Evolutionary conservation across 2,329 filamentous ascomycete species (phyloP), one percentile per base, ranked within the genome.

Genomic region (Colletotrichum agaves): DNA sequence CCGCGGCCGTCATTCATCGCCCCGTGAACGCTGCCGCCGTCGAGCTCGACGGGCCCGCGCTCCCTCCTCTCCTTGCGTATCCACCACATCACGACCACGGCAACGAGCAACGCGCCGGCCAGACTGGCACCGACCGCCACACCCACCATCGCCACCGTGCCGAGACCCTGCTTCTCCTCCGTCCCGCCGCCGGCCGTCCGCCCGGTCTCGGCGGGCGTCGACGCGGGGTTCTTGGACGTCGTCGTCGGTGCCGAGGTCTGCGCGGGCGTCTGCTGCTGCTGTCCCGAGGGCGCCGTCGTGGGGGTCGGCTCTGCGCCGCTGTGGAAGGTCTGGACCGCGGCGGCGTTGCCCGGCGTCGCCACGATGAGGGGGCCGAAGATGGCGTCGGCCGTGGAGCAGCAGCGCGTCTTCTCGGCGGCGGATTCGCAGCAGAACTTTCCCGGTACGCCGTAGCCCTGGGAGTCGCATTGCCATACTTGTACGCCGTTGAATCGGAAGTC

Each of bases 371-470:
- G 64, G 8, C 64, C 64, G 31, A 67, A 67, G 61, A 67, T 1
- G 53, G 64, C 64, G 0, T 53, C 37, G 1, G 64, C 61, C 53
- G 64, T 67, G 53, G 43, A 47, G 46, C 64, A 67, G 53, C 64
- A 67, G 21, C 64, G 61, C 60, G 64, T 57, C 64, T 64, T 67
- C 39, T 67, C 64, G 12, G 61, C 61, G 44, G 61, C 61, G 15
- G 64, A 67, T 17, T 67, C 64, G 61, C 64, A 67, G 61, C 64
- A 67, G 46, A 67, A 67, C 53, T 64, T 67, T 43, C 64, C 64
- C 31, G 64, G 64, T 15, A 39, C 39, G 27, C 43, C 64, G 53
- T 55, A 67, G 0, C 64, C 64, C 3, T 64, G 46, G 17, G 43
- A 33, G 15, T 67, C 64, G 53, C 64, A 67, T 23, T 67, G 64